Conservation (phyloP, 768 basidiomycete genomes). For the Amyloporia xantha region DNA sequence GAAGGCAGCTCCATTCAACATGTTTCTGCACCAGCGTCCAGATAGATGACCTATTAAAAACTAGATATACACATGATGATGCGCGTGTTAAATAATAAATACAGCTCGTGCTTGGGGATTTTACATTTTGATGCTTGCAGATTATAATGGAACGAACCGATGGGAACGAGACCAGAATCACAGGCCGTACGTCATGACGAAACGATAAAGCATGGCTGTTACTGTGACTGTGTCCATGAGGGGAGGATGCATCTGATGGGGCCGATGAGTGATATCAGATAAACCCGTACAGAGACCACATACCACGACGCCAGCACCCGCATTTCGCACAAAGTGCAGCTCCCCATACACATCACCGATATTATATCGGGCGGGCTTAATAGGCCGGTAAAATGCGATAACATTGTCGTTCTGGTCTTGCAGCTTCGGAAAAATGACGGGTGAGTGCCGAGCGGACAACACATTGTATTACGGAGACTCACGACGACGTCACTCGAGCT, state of each 20-base stretch:
- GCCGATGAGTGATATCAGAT: constrained; percentile 8
- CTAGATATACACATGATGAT: constrained; percentile 30
- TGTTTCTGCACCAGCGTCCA: neutral
- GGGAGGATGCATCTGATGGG: constrained; percentile 69
- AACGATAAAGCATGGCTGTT: constrained; percentile 81
- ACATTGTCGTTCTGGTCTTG: constrained; percentile 62
- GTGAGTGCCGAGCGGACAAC: constrained; percentile 10
- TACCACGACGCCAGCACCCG: constrained; percentile 80
- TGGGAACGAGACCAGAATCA: constrained; percentile 19
- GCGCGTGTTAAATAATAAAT: constrained; percentile 61
- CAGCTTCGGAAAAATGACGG: constrained; percentile 39
- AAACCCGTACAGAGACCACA: constrained; percentile 18
- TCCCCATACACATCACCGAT: constrained; percentile 85
- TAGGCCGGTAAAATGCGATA: constrained; percentile 77
- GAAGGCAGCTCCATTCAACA: neutral
- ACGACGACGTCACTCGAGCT: constrained; percentile 51
- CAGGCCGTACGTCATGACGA: constrained; percentile 49
- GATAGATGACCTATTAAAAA: neutral
- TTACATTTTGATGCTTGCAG: constrained; percentile 9
- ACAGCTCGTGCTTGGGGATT: neutral
- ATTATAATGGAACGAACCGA: neutral
- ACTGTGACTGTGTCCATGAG: constrained; percentile 87
- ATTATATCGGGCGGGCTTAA: constrained; percentile 72
- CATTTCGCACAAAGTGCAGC: constrained; percentile 73
- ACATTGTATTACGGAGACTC: constrained; percentile 2